Evolutionary conservation across 1,284 basidiomycete genomes (phyloP).

Genomic region (Meripilus lineatus): DNA sequence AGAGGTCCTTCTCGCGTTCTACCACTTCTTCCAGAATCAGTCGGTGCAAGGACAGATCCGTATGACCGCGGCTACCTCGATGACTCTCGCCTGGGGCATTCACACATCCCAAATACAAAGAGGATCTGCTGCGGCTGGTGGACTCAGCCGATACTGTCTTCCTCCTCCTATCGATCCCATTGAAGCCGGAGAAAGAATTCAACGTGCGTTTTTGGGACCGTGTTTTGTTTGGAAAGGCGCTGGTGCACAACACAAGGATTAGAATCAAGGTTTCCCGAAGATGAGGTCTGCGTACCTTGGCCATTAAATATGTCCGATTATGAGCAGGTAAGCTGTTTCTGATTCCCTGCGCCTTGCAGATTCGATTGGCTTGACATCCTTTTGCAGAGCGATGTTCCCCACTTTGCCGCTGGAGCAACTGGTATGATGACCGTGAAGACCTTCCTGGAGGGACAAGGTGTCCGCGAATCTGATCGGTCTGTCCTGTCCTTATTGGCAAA

Average conservation of each 20-base stretch:
- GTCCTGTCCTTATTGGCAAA: slow-evolving; percentile 33
- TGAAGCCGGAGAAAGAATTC: slow-evolving; percentile 41
- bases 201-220: slow-evolving; percentile 45
- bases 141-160: slow-evolving; percentile 16
- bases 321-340: slow-evolving; percentile 18
- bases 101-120: slow-evolving; percentile 30
- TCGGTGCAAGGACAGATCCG: slow-evolving; percentile 40
- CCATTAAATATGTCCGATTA: slow-evolving; percentile 33
- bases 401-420: slow-evolving; percentile 8
- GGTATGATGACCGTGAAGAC: slow-evolving; percentile 18
- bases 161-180: slow-evolving; percentile 31
- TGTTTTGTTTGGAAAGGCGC: slow-evolving; percentile 37
- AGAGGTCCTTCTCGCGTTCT: slow-evolving; percentile 40
- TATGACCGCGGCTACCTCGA: slow-evolving; percentile 36
- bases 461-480: slow-evolving; percentile 17
- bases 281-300: slow-evolving; percentile 34
- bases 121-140: slow-evolving; percentile 10
- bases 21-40: slow-evolving; percentile 36
- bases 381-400: slow-evolving; percentile 4
- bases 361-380: neutral
- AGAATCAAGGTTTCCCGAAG: slow-evolving; percentile 28
- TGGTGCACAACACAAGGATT: slow-evolving; percentile 34
- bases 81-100: slow-evolving; percentile 33
- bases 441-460: slow-evolving; percentile 28
- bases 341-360: neutral